Percentiles rank a stretch among this genome's conserved stretches.
These are phyloP conservation scores for Mycena rosella DNA, from an alignment of 768 basidiomycete genomes.

Conservation along the genomic window DNA sequence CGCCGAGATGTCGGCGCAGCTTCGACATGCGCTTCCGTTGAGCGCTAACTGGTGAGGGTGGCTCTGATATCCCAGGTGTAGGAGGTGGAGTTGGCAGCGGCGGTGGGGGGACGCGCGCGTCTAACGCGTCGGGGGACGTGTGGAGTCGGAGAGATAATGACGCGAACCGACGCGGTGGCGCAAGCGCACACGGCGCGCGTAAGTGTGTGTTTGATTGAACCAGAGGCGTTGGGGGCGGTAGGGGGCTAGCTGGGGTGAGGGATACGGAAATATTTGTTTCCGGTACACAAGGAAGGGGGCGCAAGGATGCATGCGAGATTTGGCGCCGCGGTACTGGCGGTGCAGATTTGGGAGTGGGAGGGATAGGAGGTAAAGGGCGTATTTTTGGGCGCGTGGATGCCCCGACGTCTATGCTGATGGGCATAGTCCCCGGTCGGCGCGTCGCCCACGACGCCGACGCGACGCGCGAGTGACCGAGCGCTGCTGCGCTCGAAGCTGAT, in stretches of 20 bases:
- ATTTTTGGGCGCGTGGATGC: slow-evolving; percentile 20
- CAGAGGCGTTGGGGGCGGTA: neutral
- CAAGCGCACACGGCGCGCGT: neutral
- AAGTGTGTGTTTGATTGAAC: slow-evolving; percentile 11
- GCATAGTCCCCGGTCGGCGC: neutral
- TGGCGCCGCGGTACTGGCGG: slow-evolving; percentile 25
- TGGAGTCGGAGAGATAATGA: slow-evolving; percentile 32
- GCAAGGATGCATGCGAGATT: slow-evolving; percentile 12
- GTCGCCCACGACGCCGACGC: neutral
- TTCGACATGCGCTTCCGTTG: slow-evolving; percentile 47
- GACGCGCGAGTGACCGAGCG: neutral
- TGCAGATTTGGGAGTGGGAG: slow-evolving; percentile 12
- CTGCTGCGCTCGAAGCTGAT: neutral
- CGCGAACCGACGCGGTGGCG: slow-evolving; percentile 22
- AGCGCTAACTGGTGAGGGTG: slow-evolving; percentile 46
- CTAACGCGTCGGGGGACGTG: slow-evolving; percentile 31
- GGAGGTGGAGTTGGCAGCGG: slow-evolving; percentile 22
- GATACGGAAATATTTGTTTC: slow-evolving; percentile 12
- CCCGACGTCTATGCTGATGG: slow-evolving; percentile 15
- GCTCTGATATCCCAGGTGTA: slow-evolving; percentile 26
- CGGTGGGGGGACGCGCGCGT: neutral
- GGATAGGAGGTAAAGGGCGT: slow-evolving; percentile 31
- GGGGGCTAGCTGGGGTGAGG: slow-evolving; percentile 23
- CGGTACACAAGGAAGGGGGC: slow-evolving; percentile 32
- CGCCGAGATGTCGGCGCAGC: slow-evolving; percentile 50